Conservation (phyloP, 1,284 basidiomycete species). For the Microbotryum silenes-acaulis region DNA sequence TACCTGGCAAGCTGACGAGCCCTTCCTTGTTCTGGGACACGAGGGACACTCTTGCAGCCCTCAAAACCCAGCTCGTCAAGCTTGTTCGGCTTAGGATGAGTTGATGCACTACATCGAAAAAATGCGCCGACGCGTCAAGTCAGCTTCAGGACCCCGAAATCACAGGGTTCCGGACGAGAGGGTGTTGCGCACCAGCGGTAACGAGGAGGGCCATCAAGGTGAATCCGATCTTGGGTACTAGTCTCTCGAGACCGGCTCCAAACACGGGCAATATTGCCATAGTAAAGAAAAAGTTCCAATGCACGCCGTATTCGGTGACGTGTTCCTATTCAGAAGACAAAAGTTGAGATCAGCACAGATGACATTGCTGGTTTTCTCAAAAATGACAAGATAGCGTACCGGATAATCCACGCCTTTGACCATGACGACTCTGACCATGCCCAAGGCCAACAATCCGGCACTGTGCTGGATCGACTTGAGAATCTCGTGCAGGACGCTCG, state of each 20-base stretch:
- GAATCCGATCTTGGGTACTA: constrained; percentile 54
- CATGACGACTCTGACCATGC: constrained; percentile 66
- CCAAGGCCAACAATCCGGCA: constrained; percentile 64
- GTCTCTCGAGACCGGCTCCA: constrained; percentile 60
- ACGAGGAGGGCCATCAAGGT: constrained; percentile 59
- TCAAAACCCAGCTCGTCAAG: constrained; percentile 58
- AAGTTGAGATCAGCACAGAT: background rate
- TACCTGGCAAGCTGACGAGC: constrained; percentile 67
- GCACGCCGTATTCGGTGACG: constrained; percentile 86
- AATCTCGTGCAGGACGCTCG: constrained; percentile 46
- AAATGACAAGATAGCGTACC: constrained; percentile 46
- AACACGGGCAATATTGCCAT: constrained; percentile 71
- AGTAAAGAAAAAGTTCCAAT: constrained; percentile 99
- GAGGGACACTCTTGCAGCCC: constrained; percentile 54
- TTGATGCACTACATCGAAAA: constrained; percentile 57
- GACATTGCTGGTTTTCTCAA: background rate
- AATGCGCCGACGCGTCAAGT: background rate
- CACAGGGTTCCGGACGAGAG: background rate
- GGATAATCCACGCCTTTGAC: constrained; percentile 94
- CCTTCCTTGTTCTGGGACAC: constrained; percentile 89
- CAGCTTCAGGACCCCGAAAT: background rate
- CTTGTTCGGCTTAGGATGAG: constrained; percentile 51
- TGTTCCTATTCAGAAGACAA: constrained; percentile 61
- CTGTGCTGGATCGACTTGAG: constrained; percentile 37
- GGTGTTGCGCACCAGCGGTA: constrained; percentile 50